Evolutionary conservation across 140 eudicot species (phyloP), one percentile per base, ranked within the genome.

Genomic region (Ambrosia hybrid): DNA sequence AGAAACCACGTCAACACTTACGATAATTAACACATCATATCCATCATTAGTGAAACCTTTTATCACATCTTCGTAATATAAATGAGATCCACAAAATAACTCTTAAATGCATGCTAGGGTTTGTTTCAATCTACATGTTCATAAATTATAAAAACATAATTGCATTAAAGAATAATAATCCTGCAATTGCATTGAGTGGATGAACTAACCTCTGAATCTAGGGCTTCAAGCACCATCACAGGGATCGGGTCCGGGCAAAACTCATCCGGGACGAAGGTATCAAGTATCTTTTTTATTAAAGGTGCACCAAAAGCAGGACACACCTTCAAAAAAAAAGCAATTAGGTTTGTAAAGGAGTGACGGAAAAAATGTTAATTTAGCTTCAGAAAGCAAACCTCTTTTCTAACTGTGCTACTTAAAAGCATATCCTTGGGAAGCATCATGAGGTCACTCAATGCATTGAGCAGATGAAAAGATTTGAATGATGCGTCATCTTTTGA

Each of bases 351-450:
- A 37, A 51, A 53, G 4, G 51, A 30, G 53, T 1, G 6, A 62
- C 16, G 53, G 5, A 15, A 8, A 53, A n/a, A 33, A 59, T 34
- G n/a, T 37, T 9, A 56, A 65, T 16, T 45, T 8, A 15, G 41
- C 13, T 43, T 45, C 39, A 65, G 16, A 45, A 14, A 53, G 60
- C 11, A 57, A 69, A 93, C 98, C 98, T 90, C 98, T 83, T 84
- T 83, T 79, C 98, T 90, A 64, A 90, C 65, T 5, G 87, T 80
- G 73, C 80, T 84, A 67, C 81, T 84, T 71, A 88, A 83, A 11
- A 93, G 89, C 97, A 90, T 82, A 83, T 90, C 99, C 81, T 94
- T 94, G 7, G 97, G 99, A 73, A 94, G 96, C 99, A 94, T 90
- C 99, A 93, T 94, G 67, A 94, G 97, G 68, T 94, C 99, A 82